Evolutionary conservation across 2,329 filamentous ascomycete species (phyloP).

Genomic region (Trichophaea hybrida): DNA sequence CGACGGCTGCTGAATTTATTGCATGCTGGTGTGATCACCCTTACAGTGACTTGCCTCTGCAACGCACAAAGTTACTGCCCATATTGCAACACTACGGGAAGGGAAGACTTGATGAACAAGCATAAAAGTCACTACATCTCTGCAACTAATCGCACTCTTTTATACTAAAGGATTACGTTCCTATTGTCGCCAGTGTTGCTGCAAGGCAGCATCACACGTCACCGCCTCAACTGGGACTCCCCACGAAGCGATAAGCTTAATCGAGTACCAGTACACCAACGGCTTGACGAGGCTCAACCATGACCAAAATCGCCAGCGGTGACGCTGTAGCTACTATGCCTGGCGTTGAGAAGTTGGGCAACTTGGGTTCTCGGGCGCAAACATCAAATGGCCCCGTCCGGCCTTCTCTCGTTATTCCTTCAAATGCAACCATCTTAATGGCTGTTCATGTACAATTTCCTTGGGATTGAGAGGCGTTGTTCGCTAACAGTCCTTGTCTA

Average conservation of each 20-base stretch:
- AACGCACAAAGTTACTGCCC: background rate
- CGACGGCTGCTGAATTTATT: background rate
- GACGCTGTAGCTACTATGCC: background rate
- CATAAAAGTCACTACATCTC: too few species aligned
- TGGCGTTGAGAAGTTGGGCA: background rate
- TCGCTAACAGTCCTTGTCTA: slow-evolving; percentile 33
- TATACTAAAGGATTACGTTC: background rate
- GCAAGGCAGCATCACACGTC: background rate
- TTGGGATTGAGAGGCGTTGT: background rate
- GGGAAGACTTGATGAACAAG: background rate
- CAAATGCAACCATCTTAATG: slow-evolving; percentile 10
- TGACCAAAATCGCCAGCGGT: background rate
- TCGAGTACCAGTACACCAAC: background rate
- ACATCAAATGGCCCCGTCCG: background rate
- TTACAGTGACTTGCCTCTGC: too few species aligned
- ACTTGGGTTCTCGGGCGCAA: background rate
- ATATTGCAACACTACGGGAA: background rate
- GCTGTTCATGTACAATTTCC: background rate
- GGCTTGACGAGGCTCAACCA: background rate
- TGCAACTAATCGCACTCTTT: background rate
- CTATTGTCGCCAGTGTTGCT: background rate
- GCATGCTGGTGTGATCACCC: too few species aligned
- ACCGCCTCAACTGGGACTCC: background rate
- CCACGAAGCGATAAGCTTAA: background rate
- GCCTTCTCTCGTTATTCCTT: slow-evolving; percentile 13